Percentiles rank a stretch among this genome's conserved stretches.
These are phyloP conservation scores for Penicillium herquei DNA, from an alignment of 495 filamentous ascomycete genomes.

Conservation along the genomic window DNA sequence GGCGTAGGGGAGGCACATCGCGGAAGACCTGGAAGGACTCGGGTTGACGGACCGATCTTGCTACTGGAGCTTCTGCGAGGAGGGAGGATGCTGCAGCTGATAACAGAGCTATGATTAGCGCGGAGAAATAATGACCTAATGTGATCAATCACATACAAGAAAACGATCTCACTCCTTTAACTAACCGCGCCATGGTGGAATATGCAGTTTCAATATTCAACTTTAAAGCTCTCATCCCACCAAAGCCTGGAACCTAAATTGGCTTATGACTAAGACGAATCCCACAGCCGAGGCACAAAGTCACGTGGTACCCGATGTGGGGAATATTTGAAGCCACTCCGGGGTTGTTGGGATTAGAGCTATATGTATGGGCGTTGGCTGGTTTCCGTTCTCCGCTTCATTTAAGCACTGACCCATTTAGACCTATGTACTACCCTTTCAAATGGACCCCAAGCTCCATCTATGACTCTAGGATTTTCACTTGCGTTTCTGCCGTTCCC, in stretches of 20 bases:
- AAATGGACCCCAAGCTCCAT: neutral
- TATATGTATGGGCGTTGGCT: slow-evolving; percentile 24
- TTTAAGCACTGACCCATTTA: neutral
- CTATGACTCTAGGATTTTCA: neutral
- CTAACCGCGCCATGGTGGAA: slow-evolving; percentile 26
- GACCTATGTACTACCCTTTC: neutral
- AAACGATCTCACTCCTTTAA: slow-evolving; percentile 27
- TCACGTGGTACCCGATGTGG: too few relatives aligned
- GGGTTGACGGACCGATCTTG: slow-evolving; percentile 22
- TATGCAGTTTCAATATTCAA: neutral
- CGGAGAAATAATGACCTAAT: neutral
- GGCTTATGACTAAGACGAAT: neutral
- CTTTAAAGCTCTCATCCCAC: too few relatives aligned
- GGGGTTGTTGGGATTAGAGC: slow-evolving; percentile 25
- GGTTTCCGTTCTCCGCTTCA: neutral
- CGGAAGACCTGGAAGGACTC: slow-evolving; percentile 67
- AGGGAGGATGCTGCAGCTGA: slow-evolving; percentile 28
- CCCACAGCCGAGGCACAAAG: too few relatives aligned
- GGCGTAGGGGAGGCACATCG: slow-evolving; percentile 67
- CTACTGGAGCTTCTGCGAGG: slow-evolving; percentile 24
- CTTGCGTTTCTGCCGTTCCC: neutral
- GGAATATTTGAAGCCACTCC: too few relatives aligned
- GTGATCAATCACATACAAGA: slow-evolving; percentile 20
- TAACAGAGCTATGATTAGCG: slow-evolving; percentile 3
- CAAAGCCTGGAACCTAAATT: neutral